phyloP scores from a whole-genome alignment of 345 rosid genomes.

The Citrus inodora region DNA sequence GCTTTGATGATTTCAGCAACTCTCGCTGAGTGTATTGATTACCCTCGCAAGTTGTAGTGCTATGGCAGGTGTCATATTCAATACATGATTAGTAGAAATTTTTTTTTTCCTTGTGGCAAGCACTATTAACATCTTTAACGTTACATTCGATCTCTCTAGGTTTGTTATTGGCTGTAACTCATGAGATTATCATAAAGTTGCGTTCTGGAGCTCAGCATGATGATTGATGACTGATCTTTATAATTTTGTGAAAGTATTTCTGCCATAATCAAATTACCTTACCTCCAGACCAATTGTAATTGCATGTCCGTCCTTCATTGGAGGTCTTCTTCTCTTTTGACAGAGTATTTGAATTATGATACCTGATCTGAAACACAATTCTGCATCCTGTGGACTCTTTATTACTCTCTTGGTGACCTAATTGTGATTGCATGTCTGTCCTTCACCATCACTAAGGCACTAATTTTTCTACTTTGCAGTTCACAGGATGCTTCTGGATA shows the following conservation, averaged over 20 bases:
- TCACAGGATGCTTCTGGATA: conserved; percentile 97
- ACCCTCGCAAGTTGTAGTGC: not conserved
- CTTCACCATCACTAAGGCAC: conserved; percentile 11
- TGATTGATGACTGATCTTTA: not conserved
- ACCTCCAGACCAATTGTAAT: not conserved
- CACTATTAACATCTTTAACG: not conserved
- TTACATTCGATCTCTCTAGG: not conserved
- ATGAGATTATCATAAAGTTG: not conserved
- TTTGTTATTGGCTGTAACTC: not conserved
- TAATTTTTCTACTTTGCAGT: conserved; percentile 45
- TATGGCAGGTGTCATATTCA: not conserved
- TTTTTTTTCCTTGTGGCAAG: not conserved
- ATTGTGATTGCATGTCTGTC: conserved; percentile 5
- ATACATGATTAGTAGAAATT: not conserved
- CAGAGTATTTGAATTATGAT: not conserved
- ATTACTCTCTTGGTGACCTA: not conserved
- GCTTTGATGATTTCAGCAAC: not conserved
- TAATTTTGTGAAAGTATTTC: not conserved
- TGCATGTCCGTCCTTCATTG: not conserved
- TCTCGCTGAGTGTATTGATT: no score
- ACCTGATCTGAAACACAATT: not conserved
- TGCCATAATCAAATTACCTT: not conserved
- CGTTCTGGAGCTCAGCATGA: not conserved
- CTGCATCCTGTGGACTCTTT: not conserved
- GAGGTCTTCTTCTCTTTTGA: not conserved